Conservation (phyloP, 345 rosid species). For the Rhodamnia rubescens region DNA sequence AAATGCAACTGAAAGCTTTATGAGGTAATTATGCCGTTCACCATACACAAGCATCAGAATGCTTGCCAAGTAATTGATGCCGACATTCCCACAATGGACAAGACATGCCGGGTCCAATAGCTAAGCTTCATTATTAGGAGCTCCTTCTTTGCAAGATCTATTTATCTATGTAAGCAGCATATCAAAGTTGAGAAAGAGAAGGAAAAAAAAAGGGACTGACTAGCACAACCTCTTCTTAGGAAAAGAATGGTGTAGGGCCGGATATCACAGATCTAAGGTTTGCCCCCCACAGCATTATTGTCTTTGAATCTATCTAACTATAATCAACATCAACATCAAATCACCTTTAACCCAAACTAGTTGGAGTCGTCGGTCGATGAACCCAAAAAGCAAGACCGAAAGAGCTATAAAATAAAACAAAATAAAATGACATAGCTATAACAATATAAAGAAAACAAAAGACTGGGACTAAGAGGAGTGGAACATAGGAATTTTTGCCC, state of each 20-base stretch:
- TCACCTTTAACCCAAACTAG: no score
- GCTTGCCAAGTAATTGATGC: not conserved
- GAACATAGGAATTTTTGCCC: no score
- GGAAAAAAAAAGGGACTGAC: not conserved
- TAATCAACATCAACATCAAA: no score
- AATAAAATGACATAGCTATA: no score
- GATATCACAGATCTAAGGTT: not conserved
- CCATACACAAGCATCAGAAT: not conserved
- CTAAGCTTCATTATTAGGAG: not conserved
- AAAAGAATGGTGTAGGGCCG: not conserved
- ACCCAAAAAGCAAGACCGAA: no score
- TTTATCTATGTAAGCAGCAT: not conserved
- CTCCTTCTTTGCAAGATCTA: not conserved
- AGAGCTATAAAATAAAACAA: no score
- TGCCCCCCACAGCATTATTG: not conserved
- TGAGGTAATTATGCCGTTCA: not conserved
- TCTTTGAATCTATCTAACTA: not conserved
- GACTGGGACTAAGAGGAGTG: no score
- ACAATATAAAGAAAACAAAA: no score
- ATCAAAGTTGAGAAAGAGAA: not conserved
- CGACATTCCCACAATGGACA: not conserved
- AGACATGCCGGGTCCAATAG: not conserved
- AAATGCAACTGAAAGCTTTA: not conserved
- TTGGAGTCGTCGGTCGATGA: no score
- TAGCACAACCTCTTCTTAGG: not conserved